Evolutionary conservation across 805 yeast genomes (phyloP).

Genomic region (Candida namnaoensis): DNA sequence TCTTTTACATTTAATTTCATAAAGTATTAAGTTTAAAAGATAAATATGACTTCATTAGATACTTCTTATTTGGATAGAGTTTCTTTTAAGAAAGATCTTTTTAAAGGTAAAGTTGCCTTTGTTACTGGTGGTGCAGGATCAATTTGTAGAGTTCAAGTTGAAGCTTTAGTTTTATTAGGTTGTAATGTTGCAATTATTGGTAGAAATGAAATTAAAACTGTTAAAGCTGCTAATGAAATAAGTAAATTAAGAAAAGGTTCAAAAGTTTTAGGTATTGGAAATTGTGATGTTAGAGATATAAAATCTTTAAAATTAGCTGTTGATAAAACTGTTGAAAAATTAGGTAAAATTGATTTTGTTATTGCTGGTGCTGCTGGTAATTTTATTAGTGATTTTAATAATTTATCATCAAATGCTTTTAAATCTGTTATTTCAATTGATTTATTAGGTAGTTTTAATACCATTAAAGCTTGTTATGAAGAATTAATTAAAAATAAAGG

Average conservation of each 20-base stretch:
- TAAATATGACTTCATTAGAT: slow-evolving; percentile 12
- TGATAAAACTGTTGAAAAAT: slow-evolving; percentile 47
- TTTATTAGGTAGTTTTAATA: slow-evolving; percentile 80
- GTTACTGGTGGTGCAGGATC: slow-evolving; percentile 97
- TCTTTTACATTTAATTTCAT: too few species aligned
- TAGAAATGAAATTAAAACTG: slow-evolving; percentile 60
- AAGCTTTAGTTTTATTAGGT: slow-evolving; percentile 75
- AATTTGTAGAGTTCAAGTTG: slow-evolving; percentile 86
- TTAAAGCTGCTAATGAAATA: slow-evolving; percentile 59
- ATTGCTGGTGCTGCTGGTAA: slow-evolving; percentile 97
- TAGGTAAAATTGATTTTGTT: slow-evolving; percentile 79
- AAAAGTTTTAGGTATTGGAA: slow-evolving; percentile 62
- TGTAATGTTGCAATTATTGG: slow-evolving; percentile 86
- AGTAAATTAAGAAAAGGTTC: slow-evolving; percentile 46
- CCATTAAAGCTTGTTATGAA: slow-evolving; percentile 73
- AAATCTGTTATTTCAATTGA: slow-evolving; percentile 84
- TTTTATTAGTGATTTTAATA: slow-evolving; percentile 72
- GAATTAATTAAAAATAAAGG: slow-evolving; percentile 65
- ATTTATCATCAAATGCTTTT: slow-evolving; percentile 78
- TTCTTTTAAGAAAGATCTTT: slow-evolving; percentile 50
- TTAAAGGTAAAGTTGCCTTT: slow-evolving; percentile 78
- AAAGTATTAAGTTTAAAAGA: too few species aligned
- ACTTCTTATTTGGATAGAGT: slow-evolving; percentile 18
- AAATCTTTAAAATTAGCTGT: slow-evolving; percentile 56
- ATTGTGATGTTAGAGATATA: slow-evolving; percentile 72